Percentiles rank a stretch among this genome's conserved stretches.
These are phyloP conservation scores for Hymenoscyphus salicellus DNA, from an alignment of 2,329 filamentous ascomycete species.

Conservation along the genomic window DNA sequence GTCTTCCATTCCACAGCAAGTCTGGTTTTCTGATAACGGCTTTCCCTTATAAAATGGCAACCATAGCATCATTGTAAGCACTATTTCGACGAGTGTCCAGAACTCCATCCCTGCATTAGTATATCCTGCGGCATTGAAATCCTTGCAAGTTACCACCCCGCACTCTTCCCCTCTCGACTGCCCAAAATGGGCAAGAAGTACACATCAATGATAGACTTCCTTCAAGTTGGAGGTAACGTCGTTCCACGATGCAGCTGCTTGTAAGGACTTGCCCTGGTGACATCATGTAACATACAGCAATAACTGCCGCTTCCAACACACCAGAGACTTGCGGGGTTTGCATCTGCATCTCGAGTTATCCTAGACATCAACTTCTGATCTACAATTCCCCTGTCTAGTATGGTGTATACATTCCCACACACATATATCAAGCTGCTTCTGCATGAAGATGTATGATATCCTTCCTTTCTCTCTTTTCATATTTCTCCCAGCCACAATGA, in stretches of 20 bases:
- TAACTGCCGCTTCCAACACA: neutral
- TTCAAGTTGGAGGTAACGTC: neutral
- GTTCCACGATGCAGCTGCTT: neutral
- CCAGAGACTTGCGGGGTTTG: neutral
- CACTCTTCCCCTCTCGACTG: neutral
- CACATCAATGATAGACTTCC: neutral
- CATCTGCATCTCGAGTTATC: neutral
- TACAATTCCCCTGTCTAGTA: neutral
- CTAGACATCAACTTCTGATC: neutral
- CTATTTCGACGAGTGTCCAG: too few species aligned
- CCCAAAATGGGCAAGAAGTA: neutral
- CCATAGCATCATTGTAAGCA: too few species aligned
- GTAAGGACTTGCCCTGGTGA: neutral
- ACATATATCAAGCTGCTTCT: neutral
- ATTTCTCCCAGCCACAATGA: slow-evolving; percentile 9
- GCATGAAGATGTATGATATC: neutral
- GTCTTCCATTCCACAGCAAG: too few species aligned
- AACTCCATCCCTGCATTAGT: neutral
- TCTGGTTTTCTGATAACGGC: too few species aligned
- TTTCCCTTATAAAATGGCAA: too few species aligned
- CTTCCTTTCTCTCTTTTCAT: neutral
- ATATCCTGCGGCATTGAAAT: neutral
- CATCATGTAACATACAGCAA: neutral
- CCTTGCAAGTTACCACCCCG: neutral
- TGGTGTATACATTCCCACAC: neutral